phyloP scores from a whole-genome alignment of 371 early-diverging fungal genomes.

The Mortierella sp. region DNA sequence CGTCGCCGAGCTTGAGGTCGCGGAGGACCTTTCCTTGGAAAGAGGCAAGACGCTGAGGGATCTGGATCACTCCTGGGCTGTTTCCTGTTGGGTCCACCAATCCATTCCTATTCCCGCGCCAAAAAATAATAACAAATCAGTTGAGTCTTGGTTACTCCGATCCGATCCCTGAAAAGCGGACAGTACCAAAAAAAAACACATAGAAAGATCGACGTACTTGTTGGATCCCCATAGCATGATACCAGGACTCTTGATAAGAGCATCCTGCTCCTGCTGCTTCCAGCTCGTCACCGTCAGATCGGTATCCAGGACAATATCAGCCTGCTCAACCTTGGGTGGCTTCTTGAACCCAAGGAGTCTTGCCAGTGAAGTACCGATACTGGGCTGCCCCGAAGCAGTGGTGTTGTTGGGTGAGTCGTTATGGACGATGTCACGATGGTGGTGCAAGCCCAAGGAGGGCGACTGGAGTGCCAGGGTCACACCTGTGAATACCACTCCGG shows the following conservation, averaged over 20 bases:
- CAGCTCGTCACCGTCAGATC: constrained; percentile 57
- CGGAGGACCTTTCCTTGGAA: constrained; percentile 54
- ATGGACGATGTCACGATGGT: constrained; percentile 5
- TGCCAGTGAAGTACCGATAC: constrained; percentile 28
- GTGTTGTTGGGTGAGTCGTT: constrained; percentile 26
- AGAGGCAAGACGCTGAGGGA: constrained; percentile 44
- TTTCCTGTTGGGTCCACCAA: constrained; percentile 47
- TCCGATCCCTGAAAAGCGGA: background rate
- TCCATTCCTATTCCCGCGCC: constrained; percentile 27
- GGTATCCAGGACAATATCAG: constrained; percentile 41
- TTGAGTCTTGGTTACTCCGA: background rate
- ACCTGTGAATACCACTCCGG: constrained; percentile 44
- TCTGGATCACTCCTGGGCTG: constrained; percentile 43
- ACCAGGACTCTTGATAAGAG: constrained; percentile 41
- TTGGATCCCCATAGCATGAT: constrained; percentile 60
- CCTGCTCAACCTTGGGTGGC: constrained; percentile 28
- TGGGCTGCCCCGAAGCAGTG: background rate
- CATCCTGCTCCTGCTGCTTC: constrained; percentile 58
- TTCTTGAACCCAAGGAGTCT: constrained; percentile 15
- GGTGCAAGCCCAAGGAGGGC: constrained; percentile 24
- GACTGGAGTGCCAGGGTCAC: constrained; percentile 39
- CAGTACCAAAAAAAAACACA: background rate
- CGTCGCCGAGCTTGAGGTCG: constrained; percentile 54
- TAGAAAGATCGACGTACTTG: constrained; percentile 29
- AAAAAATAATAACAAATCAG: background rate